These are phyloP conservation scores for Penstemon eatonii DNA, from an alignment of 257 asterid species.

Conservation along the genomic window DNA sequence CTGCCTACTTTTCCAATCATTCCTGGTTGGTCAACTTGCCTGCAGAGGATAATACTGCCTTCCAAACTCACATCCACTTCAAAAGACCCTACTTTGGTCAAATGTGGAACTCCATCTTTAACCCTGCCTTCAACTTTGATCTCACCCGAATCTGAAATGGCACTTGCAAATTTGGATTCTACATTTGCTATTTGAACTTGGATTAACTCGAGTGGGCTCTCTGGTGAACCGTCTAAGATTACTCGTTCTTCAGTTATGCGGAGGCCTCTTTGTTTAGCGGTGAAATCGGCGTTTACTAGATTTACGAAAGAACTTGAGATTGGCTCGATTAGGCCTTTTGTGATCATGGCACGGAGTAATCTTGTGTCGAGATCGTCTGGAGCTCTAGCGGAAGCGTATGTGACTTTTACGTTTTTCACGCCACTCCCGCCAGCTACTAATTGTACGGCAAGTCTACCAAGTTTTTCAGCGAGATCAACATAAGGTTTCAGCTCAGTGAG, in stretches of 20 bases:
- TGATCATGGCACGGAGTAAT: constrained; percentile 69
- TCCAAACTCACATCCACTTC: constrained; percentile 77
- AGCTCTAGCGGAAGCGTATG: constrained; percentile 64
- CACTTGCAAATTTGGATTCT: constrained; percentile 69
- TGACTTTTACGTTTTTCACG: constrained; percentile 52
- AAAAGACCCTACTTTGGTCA: constrained; percentile 65
- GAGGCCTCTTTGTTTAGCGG: constrained; percentile 72
- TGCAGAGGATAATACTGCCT: constrained; percentile 67
- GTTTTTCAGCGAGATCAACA: constrained; percentile 62
- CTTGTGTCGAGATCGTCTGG: constrained; percentile 74
- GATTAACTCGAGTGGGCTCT: constrained; percentile 56
- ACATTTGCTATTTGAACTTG: constrained; percentile 71
- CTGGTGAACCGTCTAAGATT: constrained; percentile 60
- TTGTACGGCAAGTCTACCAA: constrained; percentile 70
- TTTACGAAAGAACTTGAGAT: constrained; percentile 54
- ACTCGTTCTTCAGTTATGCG: constrained; percentile 63
- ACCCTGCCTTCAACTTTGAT: constrained; percentile 64
- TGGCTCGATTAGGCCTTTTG: constrained; percentile 70
- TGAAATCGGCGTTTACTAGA: constrained; percentile 69
- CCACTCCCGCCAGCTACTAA: constrained; percentile 74
- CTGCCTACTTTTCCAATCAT: constrained; percentile 80
- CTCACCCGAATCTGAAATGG: constrained; percentile 60
- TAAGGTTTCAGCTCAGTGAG: constrained; percentile 60
- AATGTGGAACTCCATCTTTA: constrained; percentile 62
- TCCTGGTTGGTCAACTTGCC: constrained; percentile 79